phyloP scores from a whole-genome alignment of 768 basidiomycete species.

The Boletus tylopilopsis region DNA sequence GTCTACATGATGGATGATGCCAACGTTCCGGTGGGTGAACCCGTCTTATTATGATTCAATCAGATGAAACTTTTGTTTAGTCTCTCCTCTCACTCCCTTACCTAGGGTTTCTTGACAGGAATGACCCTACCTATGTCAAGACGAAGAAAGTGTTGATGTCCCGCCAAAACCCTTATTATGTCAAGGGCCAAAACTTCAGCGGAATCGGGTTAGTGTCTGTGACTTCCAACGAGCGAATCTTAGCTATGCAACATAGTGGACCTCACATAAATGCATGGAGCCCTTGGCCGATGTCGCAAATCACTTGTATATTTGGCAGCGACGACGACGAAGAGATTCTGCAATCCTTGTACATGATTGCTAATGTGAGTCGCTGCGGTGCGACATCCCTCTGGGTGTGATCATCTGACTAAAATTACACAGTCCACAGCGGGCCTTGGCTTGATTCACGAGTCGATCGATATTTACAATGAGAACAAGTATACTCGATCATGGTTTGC shows the following conservation, averaged over 20 bases:
- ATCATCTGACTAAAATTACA: not conserved
- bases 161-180: slow-evolving; percentile 64
- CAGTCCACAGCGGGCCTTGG: slow-evolving; percentile 74
- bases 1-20: slow-evolving; percentile 84
- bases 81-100: slow-evolving; percentile 78
- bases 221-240: not conserved
- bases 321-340: slow-evolving; percentile 70
- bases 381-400: not conserved
- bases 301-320: slow-evolving; percentile 70
- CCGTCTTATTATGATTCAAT: not conserved
- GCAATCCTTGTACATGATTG: slow-evolving; percentile 57
- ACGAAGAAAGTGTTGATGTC: slow-evolving; percentile 64
- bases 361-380: slow-evolving; percentile 48
- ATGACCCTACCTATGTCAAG: slow-evolving; percentile 55
- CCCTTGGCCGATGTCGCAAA: slow-evolving; percentile 84
- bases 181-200: slow-evolving; percentile 57
- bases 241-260: slow-evolving; percentile 41
- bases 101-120: slow-evolving; percentile 67
- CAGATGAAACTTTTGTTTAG: slow-evolving; percentile 31
- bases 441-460: slow-evolving; percentile 73
- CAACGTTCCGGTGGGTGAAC: slow-evolving; percentile 65
- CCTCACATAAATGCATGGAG: slow-evolving; percentile 72
- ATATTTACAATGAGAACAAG: slow-evolving; percentile 50
- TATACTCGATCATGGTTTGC: slow-evolving; percentile 80
- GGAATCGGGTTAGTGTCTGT: slow-evolving; percentile 59